Conservation (phyloP, 192 early-diverging fungal genomes). For the Pecoramyces ruminantium region DNA sequence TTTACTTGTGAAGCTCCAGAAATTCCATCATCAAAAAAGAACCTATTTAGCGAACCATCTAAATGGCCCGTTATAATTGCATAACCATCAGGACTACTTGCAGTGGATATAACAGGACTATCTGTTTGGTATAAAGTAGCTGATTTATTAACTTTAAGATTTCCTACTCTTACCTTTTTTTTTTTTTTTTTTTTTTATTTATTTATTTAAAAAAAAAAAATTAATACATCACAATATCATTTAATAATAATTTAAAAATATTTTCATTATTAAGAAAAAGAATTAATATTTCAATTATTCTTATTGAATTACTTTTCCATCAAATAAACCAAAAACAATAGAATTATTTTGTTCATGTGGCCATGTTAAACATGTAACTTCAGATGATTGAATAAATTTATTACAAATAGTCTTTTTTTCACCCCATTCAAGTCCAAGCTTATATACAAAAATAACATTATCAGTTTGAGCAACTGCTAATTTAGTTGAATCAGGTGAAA, state of each 20-base stretch:
- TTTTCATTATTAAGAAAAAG: too few species aligned
- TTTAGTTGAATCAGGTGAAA: slow-evolving; percentile 42
- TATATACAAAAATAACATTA: slow-evolving; percentile 46
- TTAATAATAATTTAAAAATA: too few species aligned
- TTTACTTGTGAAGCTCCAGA: slow-evolving; percentile 40
- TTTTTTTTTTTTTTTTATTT: too few species aligned
- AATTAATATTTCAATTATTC: too few species aligned
- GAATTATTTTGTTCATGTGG: slow-evolving; percentile 39
- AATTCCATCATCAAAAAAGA: slow-evolving; percentile 47
- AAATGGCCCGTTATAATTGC: slow-evolving; percentile 40
- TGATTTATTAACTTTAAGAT: slow-evolving; percentile 49
- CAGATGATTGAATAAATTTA: slow-evolving; percentile 41
- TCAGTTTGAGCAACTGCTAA: slow-evolving; percentile 44
- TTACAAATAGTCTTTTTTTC: slow-evolving; percentile 52
- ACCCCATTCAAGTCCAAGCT: slow-evolving; percentile 45
- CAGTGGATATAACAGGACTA: slow-evolving; percentile 27
- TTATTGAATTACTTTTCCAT: slow-evolving; percentile 42
- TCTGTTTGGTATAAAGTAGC: slow-evolving; percentile 48
- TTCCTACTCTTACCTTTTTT: slow-evolving; percentile 33
- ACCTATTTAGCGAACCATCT: slow-evolving; percentile 39
- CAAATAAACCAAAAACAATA: slow-evolving; percentile 38
- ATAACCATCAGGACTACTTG: slow-evolving; percentile 31
- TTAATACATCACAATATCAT: too few species aligned
- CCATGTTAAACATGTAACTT: slow-evolving; percentile 44
- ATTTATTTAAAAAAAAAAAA: too few species aligned